Percentiles rank a stretch among this genome's conserved stretches.
Conservation (phyloP, 2,329 filamentous ascomycete genomes). For the Penicillium glabrum region DNA sequence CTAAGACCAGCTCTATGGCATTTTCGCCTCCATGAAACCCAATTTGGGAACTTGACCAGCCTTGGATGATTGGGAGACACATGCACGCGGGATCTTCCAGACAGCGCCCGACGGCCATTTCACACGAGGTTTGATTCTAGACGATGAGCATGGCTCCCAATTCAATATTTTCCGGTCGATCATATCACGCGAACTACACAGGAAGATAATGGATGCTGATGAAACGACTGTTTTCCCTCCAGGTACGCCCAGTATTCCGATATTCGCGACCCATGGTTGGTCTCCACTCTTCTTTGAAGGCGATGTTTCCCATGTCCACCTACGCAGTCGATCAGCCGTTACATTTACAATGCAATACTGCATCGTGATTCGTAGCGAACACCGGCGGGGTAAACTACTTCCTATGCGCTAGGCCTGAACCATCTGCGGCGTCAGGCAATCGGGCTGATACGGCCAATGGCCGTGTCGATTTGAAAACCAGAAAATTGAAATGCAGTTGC, state of each 20-base stretch:
- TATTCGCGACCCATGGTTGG: neutral
- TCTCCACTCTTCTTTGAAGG: neutral
- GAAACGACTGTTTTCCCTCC: neutral
- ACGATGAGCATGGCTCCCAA: neutral
- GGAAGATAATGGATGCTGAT: neutral
- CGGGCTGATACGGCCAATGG: neutral
- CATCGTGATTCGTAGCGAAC: neutral
- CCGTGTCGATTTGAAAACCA: neutral
- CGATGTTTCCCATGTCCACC: neutral
- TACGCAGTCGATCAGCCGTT: neutral
- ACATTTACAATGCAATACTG: neutral
- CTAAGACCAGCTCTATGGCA: neutral
- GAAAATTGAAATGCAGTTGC: neutral
- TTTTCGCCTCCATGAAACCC: neutral
- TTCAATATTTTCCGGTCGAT: neutral
- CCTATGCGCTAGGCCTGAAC: neutral
- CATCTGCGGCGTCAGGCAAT: neutral
- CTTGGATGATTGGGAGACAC: neutral
- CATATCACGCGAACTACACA: neutral
- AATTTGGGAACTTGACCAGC: neutral
- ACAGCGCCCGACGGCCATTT: neutral
- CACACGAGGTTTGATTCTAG: neutral
- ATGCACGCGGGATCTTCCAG: neutral
- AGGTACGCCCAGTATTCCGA: neutral
- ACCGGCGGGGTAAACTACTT: neutral